phyloP scores from a whole-genome alignment of 306 rosid genomes.

The Trifolium fragiferum region DNA sequence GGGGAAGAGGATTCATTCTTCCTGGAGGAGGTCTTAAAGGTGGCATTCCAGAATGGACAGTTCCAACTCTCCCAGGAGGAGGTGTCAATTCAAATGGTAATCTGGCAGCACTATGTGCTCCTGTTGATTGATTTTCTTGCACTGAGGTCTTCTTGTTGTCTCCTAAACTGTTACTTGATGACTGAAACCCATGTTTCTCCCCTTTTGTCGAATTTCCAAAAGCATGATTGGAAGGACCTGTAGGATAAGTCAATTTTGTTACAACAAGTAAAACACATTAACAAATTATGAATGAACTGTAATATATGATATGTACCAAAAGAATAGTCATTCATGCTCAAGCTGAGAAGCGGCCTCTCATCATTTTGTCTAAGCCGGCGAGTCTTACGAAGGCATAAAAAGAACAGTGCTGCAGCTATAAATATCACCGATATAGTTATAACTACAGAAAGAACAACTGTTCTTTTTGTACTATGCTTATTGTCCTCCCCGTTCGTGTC shows the following conservation, averaged over 20 bases:
- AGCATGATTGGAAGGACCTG: slow-evolving; percentile 63
- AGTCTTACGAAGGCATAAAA: slow-evolving; percentile 53
- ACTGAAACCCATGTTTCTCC: slow-evolving; percentile 60
- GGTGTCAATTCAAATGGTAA: slow-evolving; percentile 54
- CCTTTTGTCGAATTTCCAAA: slow-evolving; percentile 61
- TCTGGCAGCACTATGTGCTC: slow-evolving; percentile 46
- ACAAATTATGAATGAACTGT: slow-evolving; percentile 24
- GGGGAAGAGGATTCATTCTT: slow-evolving; percentile 72
- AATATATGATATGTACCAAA: slow-evolving; percentile 55
- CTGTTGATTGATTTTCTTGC: slow-evolving; percentile 54
- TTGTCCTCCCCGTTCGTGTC: slow-evolving; percentile 32
- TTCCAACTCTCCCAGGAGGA: slow-evolving; percentile 58
- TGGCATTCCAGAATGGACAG: slow-evolving; percentile 51
- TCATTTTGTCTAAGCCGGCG: slow-evolving; percentile 63
- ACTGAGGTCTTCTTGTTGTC: slow-evolving; percentile 42
- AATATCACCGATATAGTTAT: slow-evolving; percentile 76
- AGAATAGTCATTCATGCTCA: slow-evolving; percentile 75
- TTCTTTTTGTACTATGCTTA: slow-evolving; percentile 40
- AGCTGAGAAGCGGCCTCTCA: slow-evolving; percentile 85
- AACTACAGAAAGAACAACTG: slow-evolving; percentile 64
- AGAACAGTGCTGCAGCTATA: slow-evolving; percentile 64
- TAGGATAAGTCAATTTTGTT: slow-evolving; percentile 40
- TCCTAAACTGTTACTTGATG: slow-evolving; percentile 53
- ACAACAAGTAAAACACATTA: slow-evolving; percentile 26
- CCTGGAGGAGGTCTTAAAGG: slow-evolving; percentile 88